Percentiles rank a stretch among this genome's conserved stretches.
Evolutionary conservation across 2,329 filamentous ascomycete genomes (phyloP).

Genomic region (Cryphonectria carpinicola): DNA sequence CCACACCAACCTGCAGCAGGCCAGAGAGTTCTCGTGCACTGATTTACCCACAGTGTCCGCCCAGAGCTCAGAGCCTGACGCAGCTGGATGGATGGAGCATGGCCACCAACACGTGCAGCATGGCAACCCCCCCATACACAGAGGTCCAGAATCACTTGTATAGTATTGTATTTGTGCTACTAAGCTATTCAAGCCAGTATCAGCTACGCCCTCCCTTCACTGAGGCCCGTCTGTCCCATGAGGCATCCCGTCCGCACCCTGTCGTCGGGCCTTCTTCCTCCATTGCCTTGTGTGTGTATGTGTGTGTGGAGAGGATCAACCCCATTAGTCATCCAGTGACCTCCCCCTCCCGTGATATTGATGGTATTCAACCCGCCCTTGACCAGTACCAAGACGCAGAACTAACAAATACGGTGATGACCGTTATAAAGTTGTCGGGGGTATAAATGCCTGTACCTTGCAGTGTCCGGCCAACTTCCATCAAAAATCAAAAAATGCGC

Average conservation of each 20-base stretch:
- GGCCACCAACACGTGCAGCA: not conserved
- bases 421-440: constrained; percentile 21
- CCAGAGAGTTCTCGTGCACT: not conserved
- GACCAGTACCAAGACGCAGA: constrained; percentile 7
- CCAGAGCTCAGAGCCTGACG: not conserved
- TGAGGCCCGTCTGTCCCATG: not conserved
- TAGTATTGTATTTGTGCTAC: constrained; percentile 18
- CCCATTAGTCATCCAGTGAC: not conserved
- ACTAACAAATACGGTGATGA: constrained; percentile 13
- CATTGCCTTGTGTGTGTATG: not conserved
- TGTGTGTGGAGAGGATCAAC: not conserved
- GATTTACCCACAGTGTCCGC: not conserved
- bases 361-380: constrained; percentile 2
- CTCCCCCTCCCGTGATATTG: not conserved
- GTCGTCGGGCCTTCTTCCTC: not conserved
- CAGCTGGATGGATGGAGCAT: not conserved
- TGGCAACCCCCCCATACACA: not conserved
- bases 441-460: constrained; percentile 27
- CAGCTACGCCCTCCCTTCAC: constrained; percentile 6
- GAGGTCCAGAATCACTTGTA: not conserved
- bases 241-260: not conserved
- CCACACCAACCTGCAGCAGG: not conserved
- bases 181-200: constrained; percentile 16
- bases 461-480: constrained; percentile 16
- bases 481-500: constrained; percentile 7